Conservation (phyloP, 352 stramenopile species). For the Phytopythium sindhum region DNA sequence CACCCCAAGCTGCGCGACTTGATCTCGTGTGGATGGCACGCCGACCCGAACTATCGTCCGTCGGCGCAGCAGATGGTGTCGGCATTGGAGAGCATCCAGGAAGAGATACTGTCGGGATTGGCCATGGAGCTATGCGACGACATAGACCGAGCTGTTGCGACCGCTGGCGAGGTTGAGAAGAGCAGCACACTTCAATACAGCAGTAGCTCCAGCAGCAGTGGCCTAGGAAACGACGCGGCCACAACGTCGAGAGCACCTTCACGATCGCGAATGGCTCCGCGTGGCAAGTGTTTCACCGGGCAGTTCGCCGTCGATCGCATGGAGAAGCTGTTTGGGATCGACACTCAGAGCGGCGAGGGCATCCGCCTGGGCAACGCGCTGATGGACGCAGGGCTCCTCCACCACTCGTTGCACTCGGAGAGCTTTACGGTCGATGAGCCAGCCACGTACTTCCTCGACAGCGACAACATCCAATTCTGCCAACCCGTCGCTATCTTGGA, state of each 20-base stretch:
- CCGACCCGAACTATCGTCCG: conserved; percentile 42
- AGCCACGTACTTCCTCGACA: conserved; percentile 53
- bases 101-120: conserved; percentile 49
- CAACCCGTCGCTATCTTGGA: conserved; percentile 42
- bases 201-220: neutral
- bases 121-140: conserved; percentile 44
- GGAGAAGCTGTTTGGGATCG: conserved; percentile 26
- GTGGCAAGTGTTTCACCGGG: conserved; percentile 27
- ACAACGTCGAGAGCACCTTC: too few species aligned
- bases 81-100: conserved; percentile 53
- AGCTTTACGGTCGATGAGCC: conserved; percentile 28
- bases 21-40: conserved; percentile 53
- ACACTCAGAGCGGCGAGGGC: conserved; percentile 19
- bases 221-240: neutral
- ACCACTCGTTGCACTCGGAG: conserved; percentile 39
- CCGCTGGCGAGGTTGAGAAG: neutral
- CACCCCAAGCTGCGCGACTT: conserved; percentile 50
- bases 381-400: conserved; percentile 61
- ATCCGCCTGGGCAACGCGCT: conserved; percentile 47
- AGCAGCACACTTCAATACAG: neutral
- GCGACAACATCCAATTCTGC: conserved; percentile 34
- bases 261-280: neutral
- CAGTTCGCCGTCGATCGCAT: conserved; percentile 31
- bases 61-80: conserved; percentile 42
- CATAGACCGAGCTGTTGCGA: conserved; percentile 11